phyloP scores from a whole-genome alignment of 306 rosid genomes.

The Corylus heterophylla region DNA sequence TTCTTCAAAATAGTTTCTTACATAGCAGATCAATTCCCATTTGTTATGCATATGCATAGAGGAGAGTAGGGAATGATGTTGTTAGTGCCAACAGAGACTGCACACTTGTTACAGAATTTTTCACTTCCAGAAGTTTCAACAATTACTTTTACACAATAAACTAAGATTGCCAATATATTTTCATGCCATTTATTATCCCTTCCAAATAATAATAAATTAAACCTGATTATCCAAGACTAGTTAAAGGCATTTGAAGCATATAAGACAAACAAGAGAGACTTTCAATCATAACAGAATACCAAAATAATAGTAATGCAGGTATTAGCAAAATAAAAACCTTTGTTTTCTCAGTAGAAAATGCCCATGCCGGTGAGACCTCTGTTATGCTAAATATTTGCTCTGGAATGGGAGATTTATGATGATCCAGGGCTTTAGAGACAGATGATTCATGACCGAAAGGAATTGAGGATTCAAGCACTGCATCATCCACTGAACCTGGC shows the following conservation, averaged over 20 bases:
- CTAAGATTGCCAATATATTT: neutral
- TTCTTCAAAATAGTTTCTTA: neutral
- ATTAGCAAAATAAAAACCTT: conserved; percentile 57
- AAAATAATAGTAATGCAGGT: conserved; percentile 2
- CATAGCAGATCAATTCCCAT: neutral
- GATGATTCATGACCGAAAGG: conserved; percentile 45
- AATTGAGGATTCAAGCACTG: conserved; percentile 54
- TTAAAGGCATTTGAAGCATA: neutral
- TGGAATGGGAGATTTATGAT: conserved; percentile 52
- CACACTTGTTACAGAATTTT: conserved; percentile 11
- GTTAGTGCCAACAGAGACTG: conserved; percentile 10
- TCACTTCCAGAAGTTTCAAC: conserved; percentile 20
- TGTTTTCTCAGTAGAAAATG: conserved; percentile 74
- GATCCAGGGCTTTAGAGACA: conserved; percentile 42
- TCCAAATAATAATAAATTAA: neutral
- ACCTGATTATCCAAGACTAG: neutral
- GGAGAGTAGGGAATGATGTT: conserved; percentile 10
- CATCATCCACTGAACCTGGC: conserved; percentile 53
- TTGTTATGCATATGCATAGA: conserved; percentile 13
- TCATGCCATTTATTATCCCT: neutral
- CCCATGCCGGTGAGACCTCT: conserved; percentile 82
- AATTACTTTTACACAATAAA: conserved; percentile 2
- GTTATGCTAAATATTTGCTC: conserved; percentile 75
- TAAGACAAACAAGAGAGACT: conserved; percentile 18
- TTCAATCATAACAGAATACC: conserved; percentile 4